Evolutionary conservation across 768 basidiomycete genomes (phyloP), one percentile per base, ranked within the genome.

Genomic region (Mycena leptocephala): DNA sequence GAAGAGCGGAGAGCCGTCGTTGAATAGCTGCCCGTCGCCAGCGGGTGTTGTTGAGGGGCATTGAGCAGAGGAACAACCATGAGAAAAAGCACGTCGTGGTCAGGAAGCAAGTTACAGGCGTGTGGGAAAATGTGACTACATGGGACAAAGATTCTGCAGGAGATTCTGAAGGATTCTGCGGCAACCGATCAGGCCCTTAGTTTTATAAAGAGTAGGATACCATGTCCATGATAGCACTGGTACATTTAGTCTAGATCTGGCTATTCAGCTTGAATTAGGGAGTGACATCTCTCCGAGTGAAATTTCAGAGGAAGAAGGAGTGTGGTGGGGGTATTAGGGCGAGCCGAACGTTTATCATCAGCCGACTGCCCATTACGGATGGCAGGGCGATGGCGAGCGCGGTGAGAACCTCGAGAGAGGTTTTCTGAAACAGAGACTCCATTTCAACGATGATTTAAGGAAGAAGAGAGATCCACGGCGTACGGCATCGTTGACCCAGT

Each of bases 301-400:
- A 33, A 62, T 71, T 13, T 71, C 58, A 35, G 61, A 63, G 26
- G 70, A 35, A 28, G 69, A 61, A 22, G 16, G 5, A 35, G 41
- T 30, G 35, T 24, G 46, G n/a, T 26, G 2, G 61, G 9, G 48
- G 11, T 5, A 16, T 20, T 30, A 65, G 18, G 6, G 73, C 70
- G 51, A 71, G 76, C 39, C 80, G 71, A 3, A 80, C 73, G 32
- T 75, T 80, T 30, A 80, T 80, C 79, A 81, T 76, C 72, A 79
- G 61, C 22, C 76, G 70, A 59, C 75, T 39, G 20, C 74, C 69
- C 71, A 79, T 71, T 2, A 76, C 70, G 46, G 64, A 78, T 3
- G 80, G 80, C 37, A 78, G n/a, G 16, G 78, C 78, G 22, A 80
- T 62, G 2, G 76, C 74, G 24, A 77, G 51, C 9, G 67, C 78